Base-by-base conservation (phyloP, 148 eudicot species). In the Suaeda aralocaspica region DNA sequence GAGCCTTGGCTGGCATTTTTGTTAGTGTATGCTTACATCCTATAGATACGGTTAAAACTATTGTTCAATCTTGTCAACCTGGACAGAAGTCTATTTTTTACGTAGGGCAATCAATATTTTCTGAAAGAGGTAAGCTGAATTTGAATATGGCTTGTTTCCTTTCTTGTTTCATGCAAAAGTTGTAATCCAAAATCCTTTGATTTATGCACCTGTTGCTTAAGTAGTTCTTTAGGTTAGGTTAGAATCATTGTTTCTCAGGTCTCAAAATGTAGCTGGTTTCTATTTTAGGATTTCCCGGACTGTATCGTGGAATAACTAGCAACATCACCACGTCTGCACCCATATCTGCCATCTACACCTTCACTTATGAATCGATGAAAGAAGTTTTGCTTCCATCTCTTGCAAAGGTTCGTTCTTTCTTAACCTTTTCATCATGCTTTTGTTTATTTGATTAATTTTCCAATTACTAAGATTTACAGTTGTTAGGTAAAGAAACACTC, bases 21-120 rank as follows among this genome's bases (percentile, higher is more conserved):
- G 98, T 94, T 52, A 94, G 97, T 81, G 73, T 94, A 39, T 94
- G 89, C 83, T 80, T 94, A 63, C 98, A 94, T 82, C 98, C 98
- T 16, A 71, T 94, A 60, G 98, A 94, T 83, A 94, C 98, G 34
- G 68, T 94, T 53, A 94, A 94, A 73, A 94, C 98, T 44, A 85
- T 94, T 18, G 67, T 89, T 76, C 98, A 94, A 76, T 87, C 98
- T 36, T 86, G 91, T 73, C 86, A 45, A 50, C 78, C 84, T 61
- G 83, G 85, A 53, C 88, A 76, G 78, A 89, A 77, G 64, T 78
- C 92, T 77, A 80, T 93, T 53, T 78, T 56, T 77, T 57, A 68
- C 59, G 77, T 89, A 58, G 78, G 91, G 75, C 88, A 86, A 83
- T 93, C 95, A 59, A 80, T 91, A 68, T 74, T 94, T 73, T 76